Base-by-base conservation (phyloP, 805 yeast species). In the Babjeviella inositovora region DNA sequence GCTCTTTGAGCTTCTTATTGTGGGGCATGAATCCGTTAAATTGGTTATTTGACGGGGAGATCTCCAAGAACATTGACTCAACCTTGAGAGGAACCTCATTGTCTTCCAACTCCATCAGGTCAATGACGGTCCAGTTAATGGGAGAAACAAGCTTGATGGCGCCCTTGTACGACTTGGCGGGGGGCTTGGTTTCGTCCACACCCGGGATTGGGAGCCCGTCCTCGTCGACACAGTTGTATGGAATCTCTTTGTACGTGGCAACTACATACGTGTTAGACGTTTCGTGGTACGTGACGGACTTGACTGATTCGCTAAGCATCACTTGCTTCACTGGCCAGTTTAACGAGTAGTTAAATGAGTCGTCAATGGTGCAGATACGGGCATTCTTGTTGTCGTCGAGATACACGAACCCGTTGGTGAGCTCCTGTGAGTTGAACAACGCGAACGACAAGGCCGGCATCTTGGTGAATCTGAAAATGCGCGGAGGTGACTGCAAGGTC, bases 111-210 rank as follows among this genome's bases (percentile, higher is more conserved):
- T 66, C 74, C 19, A 72, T 43, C 7, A 63, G 56, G 38, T 84
- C 96, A 32, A 84, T 73, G 0, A 73, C 62, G 2, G 70, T 48
- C 93, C 93, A 82, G 9, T 67, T 70, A 19, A 53, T 51, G 0
- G 94, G 90, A 2, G 87, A 74, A 0, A 85, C 38, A 21, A 85
- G 45, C 25, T 69, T 60, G 5, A 85, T 40, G 4, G 59, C 53
- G 9, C 93, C 76, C 28, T 65, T 62, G 32, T 53, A 73, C 7
- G 70, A 55, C 11, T 37, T 34, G 0, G 90, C 80, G 20, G 61
- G 58, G 1, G 73, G 68, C 17, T 58, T 56, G 15, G 58, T 61
- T 7, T 47, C 50, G 23, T 53, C 52, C 3, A 56, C 39, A 1
- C 87, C 92, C 7, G 66, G 67, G 21, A 75, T 53, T 2, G 58